Base-by-base conservation (phyloP, 768 basidiomycete species). In the Leccinum disarticulatum region DNA sequence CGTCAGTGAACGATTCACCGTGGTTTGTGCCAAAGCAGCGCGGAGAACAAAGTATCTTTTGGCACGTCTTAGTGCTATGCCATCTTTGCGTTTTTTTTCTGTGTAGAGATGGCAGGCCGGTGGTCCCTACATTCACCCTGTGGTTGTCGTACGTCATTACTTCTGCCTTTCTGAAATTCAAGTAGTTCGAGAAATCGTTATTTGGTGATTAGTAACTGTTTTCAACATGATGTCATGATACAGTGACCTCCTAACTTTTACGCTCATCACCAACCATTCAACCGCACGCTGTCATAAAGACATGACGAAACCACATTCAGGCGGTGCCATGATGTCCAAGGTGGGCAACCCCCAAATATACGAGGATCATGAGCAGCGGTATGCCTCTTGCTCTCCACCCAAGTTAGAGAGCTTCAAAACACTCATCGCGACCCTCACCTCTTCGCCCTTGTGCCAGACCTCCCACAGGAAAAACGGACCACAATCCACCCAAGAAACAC, bases 291-390 rank as follows among this genome's bases (percentile, higher is more conserved):
- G 43, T 19, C 56, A 62, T 27, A 61, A 27, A 56, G 47, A 56
- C 48, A 71, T 71, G 68, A 66, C 66, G 1, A 46, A 52, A 5
- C 50, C 49, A 52, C 64, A 58, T 56, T 69, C 71, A 10, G 69
- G 73, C 14, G 70, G 73, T 15, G 70, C 80, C 61, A 83, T 83
- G 81, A 77, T 77, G 67, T 82, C 82, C 51, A 79, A 79, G 55
- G 78, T 79, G 47, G 81, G 80, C n/a, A 80, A 78, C 61, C 65
- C 74, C 3, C 81, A 82, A 31, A 71, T 79, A 46, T 80, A 83
- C 69, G 73, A 80, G 48, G 79, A 72, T 51, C 74, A 77, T 22
- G 81, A 83, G 54, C 81, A 83, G 63, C 78, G 77, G 81, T 79
- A 65, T 10, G 74, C 64, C 30, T 33, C 55, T 31, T 15, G n/a